These are phyloP conservation scores for Diaporthe sp. DNA, from an alignment of 2,329 filamentous ascomycete species.

Conservation along the genomic window DNA sequence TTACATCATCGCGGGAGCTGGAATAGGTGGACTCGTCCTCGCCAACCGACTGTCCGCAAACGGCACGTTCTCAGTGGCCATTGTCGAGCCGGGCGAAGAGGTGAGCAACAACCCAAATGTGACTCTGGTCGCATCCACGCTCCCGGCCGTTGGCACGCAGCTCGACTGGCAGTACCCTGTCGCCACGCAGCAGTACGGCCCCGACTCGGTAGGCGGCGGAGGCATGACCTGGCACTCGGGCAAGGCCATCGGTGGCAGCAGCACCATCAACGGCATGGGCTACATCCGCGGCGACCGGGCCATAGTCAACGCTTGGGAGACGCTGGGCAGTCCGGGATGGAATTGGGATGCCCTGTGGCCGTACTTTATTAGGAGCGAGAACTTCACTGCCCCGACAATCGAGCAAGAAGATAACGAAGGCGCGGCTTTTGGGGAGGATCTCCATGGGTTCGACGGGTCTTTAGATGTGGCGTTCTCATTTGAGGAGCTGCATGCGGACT, in stretches of 20 bases:
- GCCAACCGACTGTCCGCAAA: not conserved
- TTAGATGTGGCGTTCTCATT: not conserved
- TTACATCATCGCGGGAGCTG: not conserved
- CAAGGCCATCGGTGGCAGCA: not conserved
- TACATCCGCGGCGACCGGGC: constrained; percentile 50
- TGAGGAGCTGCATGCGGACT: not conserved
- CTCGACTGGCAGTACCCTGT: not conserved
- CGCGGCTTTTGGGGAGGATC: not conserved
- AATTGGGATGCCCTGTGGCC: constrained; percentile 18
- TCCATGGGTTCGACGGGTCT: not conserved
- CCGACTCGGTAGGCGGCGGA: not conserved
- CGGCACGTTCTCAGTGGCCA: not conserved
- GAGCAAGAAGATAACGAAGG: not conserved
- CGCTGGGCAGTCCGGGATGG: constrained; percentile 50
- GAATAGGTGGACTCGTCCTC: not conserved
- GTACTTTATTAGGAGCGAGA: not conserved
- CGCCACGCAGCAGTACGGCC: not conserved
- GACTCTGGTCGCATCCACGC: not conserved
- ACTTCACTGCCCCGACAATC: not conserved
- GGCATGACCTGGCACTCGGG: not conserved
- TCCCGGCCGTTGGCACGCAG: not conserved
- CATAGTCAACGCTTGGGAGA: constrained; percentile 54
- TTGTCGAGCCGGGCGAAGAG: not conserved
- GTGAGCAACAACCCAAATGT: not conserved
- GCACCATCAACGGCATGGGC: constrained; percentile 57